phyloP scores from a whole-genome alignment of 23 red algal species.

The Gracilaria gracilis region DNA sequence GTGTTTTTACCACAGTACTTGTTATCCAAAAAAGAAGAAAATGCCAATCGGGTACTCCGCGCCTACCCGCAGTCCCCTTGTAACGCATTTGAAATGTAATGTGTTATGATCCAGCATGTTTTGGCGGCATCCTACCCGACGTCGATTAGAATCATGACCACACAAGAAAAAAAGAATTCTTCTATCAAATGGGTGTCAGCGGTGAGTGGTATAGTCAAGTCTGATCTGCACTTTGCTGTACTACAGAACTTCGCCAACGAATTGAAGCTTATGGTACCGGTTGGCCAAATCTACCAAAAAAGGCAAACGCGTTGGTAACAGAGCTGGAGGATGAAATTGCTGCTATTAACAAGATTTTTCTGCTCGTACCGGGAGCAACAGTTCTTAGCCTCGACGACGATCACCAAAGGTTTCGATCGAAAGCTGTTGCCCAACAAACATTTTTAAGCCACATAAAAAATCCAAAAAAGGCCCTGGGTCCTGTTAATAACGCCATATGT shows the following conservation, averaged over 20 bases:
- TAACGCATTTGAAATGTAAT: not conserved
- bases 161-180: not conserved
- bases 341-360: not conserved
- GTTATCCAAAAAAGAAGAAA: not conserved
- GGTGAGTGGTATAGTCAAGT: too few relatives aligned
- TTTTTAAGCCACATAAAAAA: not conserved
- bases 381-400: conserved; percentile 9
- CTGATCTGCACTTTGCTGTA: too few relatives aligned
- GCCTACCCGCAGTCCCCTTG: not conserved
- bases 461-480: conserved; percentile 15
- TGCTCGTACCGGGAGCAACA: not conserved
- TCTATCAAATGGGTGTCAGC: not conserved
- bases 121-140: conserved; percentile 3
- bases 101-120: conserved; percentile 28
- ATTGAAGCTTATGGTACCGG: too few relatives aligned
- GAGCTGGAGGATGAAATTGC: not conserved
- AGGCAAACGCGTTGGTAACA: not conserved
- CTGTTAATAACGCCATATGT: conserved; percentile 7
- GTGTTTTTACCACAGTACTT: not conserved
- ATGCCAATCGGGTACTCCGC: not conserved
- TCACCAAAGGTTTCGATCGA: not conserved
- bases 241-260: too few relatives aligned
- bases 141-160: not conserved
- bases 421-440: not conserved
- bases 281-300: not conserved